Conservation (phyloP, 306 rosid species). For the Purshia tridentata region DNA sequence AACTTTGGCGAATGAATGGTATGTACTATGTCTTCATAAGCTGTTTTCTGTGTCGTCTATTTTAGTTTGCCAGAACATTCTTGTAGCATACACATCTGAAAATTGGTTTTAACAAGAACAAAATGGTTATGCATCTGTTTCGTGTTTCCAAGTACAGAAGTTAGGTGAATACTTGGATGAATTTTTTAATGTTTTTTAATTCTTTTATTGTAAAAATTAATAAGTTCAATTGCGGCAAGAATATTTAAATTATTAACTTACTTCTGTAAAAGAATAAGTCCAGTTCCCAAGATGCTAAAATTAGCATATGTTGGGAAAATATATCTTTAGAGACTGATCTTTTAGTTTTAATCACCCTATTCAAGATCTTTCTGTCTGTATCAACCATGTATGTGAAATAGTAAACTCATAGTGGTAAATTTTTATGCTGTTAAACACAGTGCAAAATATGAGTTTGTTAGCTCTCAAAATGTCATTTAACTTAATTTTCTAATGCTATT, state of each 20-base stretch:
- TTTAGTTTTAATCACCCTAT: not conserved
- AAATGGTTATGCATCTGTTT: not conserved
- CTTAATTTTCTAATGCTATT: not conserved
- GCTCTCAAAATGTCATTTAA: not conserved
- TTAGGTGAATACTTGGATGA: not conserved
- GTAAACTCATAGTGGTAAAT: not conserved
- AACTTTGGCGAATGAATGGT: conserved; percentile 94
- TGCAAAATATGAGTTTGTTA: not conserved
- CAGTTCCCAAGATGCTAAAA: not conserved
- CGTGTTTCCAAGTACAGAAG: conserved; percentile 1
- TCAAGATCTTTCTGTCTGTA: not conserved
- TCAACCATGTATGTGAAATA: not conserved
- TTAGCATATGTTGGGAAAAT: not conserved
- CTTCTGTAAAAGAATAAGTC: not conserved
- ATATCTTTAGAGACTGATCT: not conserved
- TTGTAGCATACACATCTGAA: not conserved
- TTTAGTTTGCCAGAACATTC: not conserved
- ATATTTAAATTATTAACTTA: not conserved
- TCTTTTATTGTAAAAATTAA: not conserved
- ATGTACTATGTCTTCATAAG: not conserved
- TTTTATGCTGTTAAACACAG: not conserved
- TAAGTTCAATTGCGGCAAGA: not conserved
- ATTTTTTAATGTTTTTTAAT: not conserved
- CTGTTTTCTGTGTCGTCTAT: not conserved
- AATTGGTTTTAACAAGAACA: conserved; percentile 10